Base-by-base conservation (phyloP, 2,329 filamentous ascomycete genomes). In the Ceratocystiopsis brevicomis region DNA sequence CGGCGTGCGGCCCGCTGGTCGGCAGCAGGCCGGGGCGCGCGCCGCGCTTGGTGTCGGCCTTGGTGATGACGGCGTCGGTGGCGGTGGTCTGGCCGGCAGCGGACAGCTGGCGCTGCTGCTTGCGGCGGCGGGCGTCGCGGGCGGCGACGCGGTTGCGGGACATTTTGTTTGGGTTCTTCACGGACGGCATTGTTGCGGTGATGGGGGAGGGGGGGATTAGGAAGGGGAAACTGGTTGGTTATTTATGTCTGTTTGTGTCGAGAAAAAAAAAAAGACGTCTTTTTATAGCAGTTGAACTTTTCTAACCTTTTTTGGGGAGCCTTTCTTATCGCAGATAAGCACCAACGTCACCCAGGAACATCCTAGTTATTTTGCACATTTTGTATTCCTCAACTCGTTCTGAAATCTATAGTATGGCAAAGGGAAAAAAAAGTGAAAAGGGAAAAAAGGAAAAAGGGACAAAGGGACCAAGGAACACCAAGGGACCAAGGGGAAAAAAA, bases 111-210 rank as follows among this genome's bases (percentile, higher is more conserved):
- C 63, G 62, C 46, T 58, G 56, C 40, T 57, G 53, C 49, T 68
- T 67, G 42, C 61, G 62, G 37, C 59, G 57, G 49, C 59, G 65
- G 43, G 65, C 60, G 17, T 63, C 61, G 47, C 62, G 61, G 34
- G 67, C 66, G 16, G 60, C 61, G 36, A 67, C 57, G 14, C 69
- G 65, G 62, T 71, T 72, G 53, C 66, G 66, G 43, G 68, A 73
- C 11, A 63, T 62, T 39, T 61, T 63, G 63, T 75, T 75, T 53
- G 70, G 71, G 59, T 73, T 76, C 50, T 68, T 68, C 51, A 71
- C 65, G 40, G 69, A 73, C 15, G 66, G 64, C 68, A 72, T 73
- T 17, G 44, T 56, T 48, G 39, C 11, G 8, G n/a, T 30, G 6
- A 9, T 30, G 17, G 30, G 37, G 2, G 21, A 4, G 3, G 15